Evolutionary conservation across 441 rosid species (phyloP), one percentile per base, ranked within the genome.

Genomic region (Pelargonium cotyledonis): DNA sequence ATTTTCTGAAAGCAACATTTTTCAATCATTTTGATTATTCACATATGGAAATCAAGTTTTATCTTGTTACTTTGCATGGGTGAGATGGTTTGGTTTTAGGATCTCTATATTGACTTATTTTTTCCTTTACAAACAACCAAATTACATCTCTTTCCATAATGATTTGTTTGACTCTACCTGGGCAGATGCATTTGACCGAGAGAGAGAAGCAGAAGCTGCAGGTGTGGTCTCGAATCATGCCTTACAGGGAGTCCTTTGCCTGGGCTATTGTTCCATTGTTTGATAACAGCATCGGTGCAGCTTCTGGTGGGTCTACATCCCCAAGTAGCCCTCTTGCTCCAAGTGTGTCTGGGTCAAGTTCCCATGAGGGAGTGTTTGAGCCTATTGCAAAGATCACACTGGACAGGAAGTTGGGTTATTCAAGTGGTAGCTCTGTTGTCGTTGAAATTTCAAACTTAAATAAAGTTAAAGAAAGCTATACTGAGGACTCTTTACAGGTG

Each of bases 201-300:
- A 93, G 98, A 78, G 99, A 96, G 80, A 91, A 84, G 84, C 99
- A 93, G 89, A 93, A 91, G 83, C 79, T 93, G 88, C 98, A 88
- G 84, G 96, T 91, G 78, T 96, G 99, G 99, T 89, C 98, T 73
- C 94, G 98, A 76, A 86, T 96, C 68, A 93, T 96, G 99, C 97
- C 99, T 77, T 86, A 89, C 83, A 83, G 96, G 68, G 98, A 96
- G 82, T 85, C 99, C 80, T 93, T 96, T 73, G 90, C 98, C 66
- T 96, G 99, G 99, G 96, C 96, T 63, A 84, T 96, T 77, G 92
- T 96, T 86, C 98, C 99, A 12, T 85, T 96, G 71, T 92, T 96
- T 86, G 99, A 96, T 81, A 95, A 84, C 83, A 92, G 78, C 83
- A 78, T 83, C 71, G 85, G 86, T 78, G 84, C 88, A 68, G 85